These are phyloP conservation scores for Geotrichum armillariae DNA, from an alignment of 1,139 yeast species.

Conservation along the genomic window DNA sequence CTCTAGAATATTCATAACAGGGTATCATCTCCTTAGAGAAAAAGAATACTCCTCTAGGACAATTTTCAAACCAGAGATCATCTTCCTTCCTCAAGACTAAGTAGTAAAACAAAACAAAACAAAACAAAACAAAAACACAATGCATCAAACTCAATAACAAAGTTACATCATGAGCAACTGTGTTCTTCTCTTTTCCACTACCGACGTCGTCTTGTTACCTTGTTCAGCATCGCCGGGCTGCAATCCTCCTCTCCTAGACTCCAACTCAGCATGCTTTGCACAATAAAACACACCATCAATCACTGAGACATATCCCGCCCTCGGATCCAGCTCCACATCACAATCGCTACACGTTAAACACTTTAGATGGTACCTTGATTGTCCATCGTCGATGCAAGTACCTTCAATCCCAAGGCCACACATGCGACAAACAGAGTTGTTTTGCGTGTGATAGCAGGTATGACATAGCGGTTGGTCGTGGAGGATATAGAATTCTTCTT, in stretches of 20 bases:
- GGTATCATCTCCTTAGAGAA: no score
- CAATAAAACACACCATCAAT: slow-evolving; percentile 36
- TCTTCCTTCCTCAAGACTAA: no score
- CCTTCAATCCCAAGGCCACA: slow-evolving; percentile 88
- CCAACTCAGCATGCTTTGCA: slow-evolving; percentile 22
- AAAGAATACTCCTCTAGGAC: no score
- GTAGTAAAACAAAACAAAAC: no score
- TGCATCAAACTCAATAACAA: no score
- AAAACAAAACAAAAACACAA: no score
- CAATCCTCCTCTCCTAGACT: slow-evolving; percentile 17
- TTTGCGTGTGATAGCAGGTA: slow-evolving; percentile 72
- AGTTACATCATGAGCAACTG: slow-evolving; percentile 36
- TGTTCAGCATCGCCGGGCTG: slow-evolving; percentile 16
- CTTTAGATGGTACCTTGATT: slow-evolving; percentile 34
- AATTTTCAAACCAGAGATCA: no score
- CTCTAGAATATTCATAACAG: no score
- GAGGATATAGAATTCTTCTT: slow-evolving; percentile 81
- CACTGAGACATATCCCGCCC: slow-evolving; percentile 25
- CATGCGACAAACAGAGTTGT: slow-evolving; percentile 68
- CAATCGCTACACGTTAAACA: slow-evolving; percentile 40
- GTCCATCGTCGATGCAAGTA: slow-evolving; percentile 48
- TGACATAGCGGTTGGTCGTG: slow-evolving; percentile 80
- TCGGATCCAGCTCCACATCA: slow-evolving; percentile 15
- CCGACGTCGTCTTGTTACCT: neutral
- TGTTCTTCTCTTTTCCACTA: slow-evolving; percentile 37